These are phyloP conservation scores for Digitaria exilis DNA, from an alignment of 202 grass and related monocot genomes.

Conservation along the genomic window DNA sequence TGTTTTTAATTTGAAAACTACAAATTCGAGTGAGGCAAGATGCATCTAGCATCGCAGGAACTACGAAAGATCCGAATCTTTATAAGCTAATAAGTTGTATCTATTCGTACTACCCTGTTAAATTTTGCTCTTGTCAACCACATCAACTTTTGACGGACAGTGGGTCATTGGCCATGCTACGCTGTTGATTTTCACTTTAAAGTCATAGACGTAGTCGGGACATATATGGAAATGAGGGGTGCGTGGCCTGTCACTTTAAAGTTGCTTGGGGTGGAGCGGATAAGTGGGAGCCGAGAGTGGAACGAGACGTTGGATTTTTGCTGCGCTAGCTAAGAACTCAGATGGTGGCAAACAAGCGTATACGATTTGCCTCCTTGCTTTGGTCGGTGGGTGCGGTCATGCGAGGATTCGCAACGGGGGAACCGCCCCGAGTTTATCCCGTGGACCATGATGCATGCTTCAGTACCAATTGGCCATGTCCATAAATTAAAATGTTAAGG, in stretches of 20 bases:
- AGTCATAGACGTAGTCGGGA: background rate
- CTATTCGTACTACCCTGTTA: background rate
- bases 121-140: background rate
- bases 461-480: background rate
- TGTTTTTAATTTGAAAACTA: background rate
- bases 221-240: background rate
- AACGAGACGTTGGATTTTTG: background rate
- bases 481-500: background rate
- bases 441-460: background rate
- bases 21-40: background rate
- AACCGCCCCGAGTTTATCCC: constrained; percentile 30
- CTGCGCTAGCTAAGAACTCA: background rate
- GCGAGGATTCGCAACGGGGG: constrained; percentile 39
- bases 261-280: background rate
- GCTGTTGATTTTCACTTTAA: background rate
- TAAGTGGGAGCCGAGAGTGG: constrained; percentile 31
- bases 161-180: background rate
- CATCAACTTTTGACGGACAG: too few relatives aligned
- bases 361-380: constrained; percentile 28
- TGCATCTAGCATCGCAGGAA: background rate
- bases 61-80: background rate
- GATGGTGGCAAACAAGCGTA: constrained; percentile 45
- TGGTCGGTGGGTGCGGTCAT: constrained; percentile 39
- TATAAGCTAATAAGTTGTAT: background rate
- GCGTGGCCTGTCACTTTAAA: constrained; percentile 17